Evolutionary conservation across 2,329 filamentous ascomycete genomes (phyloP).

Genomic region (Tolypocladium endophyticum): DNA sequence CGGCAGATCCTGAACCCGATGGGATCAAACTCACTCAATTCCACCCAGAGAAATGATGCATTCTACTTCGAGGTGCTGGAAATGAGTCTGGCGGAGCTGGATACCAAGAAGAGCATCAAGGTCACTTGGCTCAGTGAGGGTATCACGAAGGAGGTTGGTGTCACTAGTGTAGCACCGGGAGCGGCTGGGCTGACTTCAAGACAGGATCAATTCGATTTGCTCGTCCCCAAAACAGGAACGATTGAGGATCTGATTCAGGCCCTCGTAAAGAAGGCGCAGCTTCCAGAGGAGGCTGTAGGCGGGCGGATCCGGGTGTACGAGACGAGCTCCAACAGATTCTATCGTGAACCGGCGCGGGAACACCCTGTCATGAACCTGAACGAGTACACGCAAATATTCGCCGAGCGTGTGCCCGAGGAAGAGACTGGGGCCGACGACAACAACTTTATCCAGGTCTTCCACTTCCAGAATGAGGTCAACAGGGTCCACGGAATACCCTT

Average conservation of each 20-base stretch:
- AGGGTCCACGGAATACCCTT: slow-evolving; percentile 86
- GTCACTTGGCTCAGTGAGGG: slow-evolving; percentile 81
- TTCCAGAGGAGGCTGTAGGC: slow-evolving; percentile 61
- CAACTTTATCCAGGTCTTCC: slow-evolving; percentile 69
- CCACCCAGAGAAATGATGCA: slow-evolving; percentile 62
- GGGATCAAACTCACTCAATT: slow-evolving; percentile 56
- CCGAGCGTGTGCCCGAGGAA: slow-evolving; percentile 69
- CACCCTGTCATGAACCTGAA: slow-evolving; percentile 72
- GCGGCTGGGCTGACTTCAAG: not conserved
- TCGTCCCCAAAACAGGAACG: slow-evolving; percentile 78
- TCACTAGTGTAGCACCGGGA: not conserved
- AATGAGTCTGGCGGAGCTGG: slow-evolving; percentile 84
- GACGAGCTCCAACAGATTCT: slow-evolving; percentile 70
- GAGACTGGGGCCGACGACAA: slow-evolving; percentile 46
- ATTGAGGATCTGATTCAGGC: slow-evolving; percentile 68
- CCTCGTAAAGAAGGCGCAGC: slow-evolving; percentile 68
- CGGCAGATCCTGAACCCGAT: slow-evolving; percentile 67
- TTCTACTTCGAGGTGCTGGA: slow-evolving; percentile 91
- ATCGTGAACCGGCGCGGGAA: slow-evolving; percentile 62
- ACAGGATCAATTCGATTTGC: slow-evolving; percentile 67
- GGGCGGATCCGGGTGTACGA: slow-evolving; percentile 74
- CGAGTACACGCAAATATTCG: slow-evolving; percentile 74
- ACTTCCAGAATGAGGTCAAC: slow-evolving; percentile 82
- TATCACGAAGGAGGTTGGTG: slow-evolving; percentile 72
- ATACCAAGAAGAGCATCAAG: slow-evolving; percentile 82